Base-by-base conservation (phyloP, 495 filamentous ascomycete genomes). In the Podospora pseudopauciseta region DNA sequence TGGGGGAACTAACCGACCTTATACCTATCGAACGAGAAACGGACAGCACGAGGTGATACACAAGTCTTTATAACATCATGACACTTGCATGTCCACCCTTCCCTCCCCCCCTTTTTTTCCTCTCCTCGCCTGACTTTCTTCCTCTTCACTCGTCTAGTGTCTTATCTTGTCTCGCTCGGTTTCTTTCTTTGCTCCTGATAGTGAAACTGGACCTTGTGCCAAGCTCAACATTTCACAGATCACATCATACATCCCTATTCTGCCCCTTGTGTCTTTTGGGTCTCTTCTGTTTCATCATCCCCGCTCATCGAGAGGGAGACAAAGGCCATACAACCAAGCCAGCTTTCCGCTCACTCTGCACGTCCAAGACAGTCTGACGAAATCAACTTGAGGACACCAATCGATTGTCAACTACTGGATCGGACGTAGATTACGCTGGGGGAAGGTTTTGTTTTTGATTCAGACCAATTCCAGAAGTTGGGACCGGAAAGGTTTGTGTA, bases 61-160 rank as follows among this genome's bases (percentile, higher is more conserved):
- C 13, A 9, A 13, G 19, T 27, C 34, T 16, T 39, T 65, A 65
- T 70, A 64, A 54, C 49, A 66, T 55, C 6, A 58, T 28, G 65
- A 60, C 68, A 39, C 60, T 53, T 64, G 56, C 60, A 66, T 32
- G 27, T 4, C 60, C 19, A 44, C 28, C 18, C 23, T 5, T 56
- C 56, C 30, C 53, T 32, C 26, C 39, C 39, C 39, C 9, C 15
- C 15, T 49, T 44, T 27, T 19, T 3, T 23, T 1, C 54, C 57
- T 32, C 49, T 56, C 15, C 20, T 65, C 28, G 5, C 56, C 55
- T 57, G 2, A 27, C 61, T 55, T 20, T 39, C 23, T 13, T 11
- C 34, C 53, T 5, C 15, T 34, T 34, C 7, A 53, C 20, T 55
- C n/a, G 49, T 15, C 19, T 5, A 26, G n/a, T 60, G 16, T 5